These are phyloP conservation scores for Ceratocystiopsis sp. DNA, from an alignment of 2,329 filamentous ascomycete species.

Conservation along the genomic window DNA sequence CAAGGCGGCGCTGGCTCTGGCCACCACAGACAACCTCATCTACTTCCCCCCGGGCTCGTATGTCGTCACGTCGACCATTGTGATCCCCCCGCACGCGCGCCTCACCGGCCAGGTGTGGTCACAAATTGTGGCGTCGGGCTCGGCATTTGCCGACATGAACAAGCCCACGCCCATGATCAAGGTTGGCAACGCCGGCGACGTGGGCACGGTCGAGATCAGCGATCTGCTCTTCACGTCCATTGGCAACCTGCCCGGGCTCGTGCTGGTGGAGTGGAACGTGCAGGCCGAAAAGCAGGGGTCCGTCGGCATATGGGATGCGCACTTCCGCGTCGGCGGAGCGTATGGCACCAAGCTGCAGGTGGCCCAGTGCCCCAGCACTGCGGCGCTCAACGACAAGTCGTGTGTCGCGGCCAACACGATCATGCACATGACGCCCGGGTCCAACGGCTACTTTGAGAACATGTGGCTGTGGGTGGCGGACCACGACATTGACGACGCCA, in stretches of 20 bases:
- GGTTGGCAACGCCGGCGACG: slow-evolving; percentile 42
- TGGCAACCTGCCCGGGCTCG: slow-evolving; percentile 48
- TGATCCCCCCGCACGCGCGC: slow-evolving; percentile 40
- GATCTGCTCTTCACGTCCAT: slow-evolving; percentile 50
- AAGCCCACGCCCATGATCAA: slow-evolving; percentile 50
- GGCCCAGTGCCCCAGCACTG: slow-evolving; percentile 33
- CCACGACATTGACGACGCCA: slow-evolving; percentile 20
- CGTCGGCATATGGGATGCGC: slow-evolving; percentile 46
- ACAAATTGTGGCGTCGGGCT: slow-evolving; percentile 26
- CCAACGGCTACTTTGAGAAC: slow-evolving; percentile 29
- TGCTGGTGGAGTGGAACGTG: slow-evolving; percentile 58
- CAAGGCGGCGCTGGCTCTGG: neutral
- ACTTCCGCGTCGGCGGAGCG: slow-evolving; percentile 54
- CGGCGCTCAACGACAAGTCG: slow-evolving; percentile 22
- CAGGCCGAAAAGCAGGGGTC: slow-evolving; percentile 27
- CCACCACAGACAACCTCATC: neutral
- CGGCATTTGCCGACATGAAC: slow-evolving; percentile 39
- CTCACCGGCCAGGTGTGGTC: slow-evolving; percentile 59
- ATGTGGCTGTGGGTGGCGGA: slow-evolving; percentile 51
- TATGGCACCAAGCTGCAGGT: slow-evolving; percentile 47
- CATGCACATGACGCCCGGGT: slow-evolving; percentile 24
- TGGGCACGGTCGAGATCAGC: slow-evolving; percentile 48
- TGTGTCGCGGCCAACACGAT: slow-evolving; percentile 40
- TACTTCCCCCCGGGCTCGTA: slow-evolving; percentile 15
- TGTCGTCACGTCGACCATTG: slow-evolving; percentile 14